These are phyloP conservation scores for Vaucheria bursata DNA, from an alignment of 352 stramenopile genomes.

Conservation along the genomic window DNA sequence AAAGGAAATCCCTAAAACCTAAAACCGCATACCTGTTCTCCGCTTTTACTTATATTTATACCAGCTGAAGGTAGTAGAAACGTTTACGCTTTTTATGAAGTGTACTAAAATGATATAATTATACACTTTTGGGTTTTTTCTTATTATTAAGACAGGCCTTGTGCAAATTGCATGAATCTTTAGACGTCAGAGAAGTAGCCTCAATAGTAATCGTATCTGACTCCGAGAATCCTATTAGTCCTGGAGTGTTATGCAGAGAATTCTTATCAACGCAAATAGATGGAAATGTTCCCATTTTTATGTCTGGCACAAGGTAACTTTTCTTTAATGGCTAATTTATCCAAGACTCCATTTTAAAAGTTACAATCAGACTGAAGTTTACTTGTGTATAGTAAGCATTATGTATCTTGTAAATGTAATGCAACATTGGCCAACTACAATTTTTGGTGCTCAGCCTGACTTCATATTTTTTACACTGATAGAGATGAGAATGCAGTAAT, in stretches of 20 bases:
- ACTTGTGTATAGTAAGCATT: neutral
- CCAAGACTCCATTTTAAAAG: too few relatives aligned
- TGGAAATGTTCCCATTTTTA: constrained; percentile 16
- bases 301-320: constrained; percentile 17
- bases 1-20: too few relatives aligned
- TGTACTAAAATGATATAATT: too few relatives aligned
- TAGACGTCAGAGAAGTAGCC: constrained; percentile 22
- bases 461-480: neutral
- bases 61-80: too few relatives aligned
- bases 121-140: too few relatives aligned
- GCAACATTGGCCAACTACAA: neutral
- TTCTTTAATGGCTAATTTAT: too few relatives aligned
- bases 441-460: neutral
- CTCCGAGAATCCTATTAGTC: neutral
- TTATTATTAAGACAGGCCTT: too few relatives aligned
- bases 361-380: too few relatives aligned
- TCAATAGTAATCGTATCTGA: constrained; percentile 30
- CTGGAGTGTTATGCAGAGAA: constrained; percentile 31
- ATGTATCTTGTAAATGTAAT: neutral
- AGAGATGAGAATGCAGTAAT: constrained; percentile 1
- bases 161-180: constrained; percentile 47
- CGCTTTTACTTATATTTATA: too few relatives aligned
- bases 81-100: too few relatives aligned
- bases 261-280: constrained; percentile 29
- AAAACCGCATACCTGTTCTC: too few relatives aligned